Conservation (phyloP, 2,329 filamentous ascomycete species). For the Trichoderma lentiforme region DNA sequence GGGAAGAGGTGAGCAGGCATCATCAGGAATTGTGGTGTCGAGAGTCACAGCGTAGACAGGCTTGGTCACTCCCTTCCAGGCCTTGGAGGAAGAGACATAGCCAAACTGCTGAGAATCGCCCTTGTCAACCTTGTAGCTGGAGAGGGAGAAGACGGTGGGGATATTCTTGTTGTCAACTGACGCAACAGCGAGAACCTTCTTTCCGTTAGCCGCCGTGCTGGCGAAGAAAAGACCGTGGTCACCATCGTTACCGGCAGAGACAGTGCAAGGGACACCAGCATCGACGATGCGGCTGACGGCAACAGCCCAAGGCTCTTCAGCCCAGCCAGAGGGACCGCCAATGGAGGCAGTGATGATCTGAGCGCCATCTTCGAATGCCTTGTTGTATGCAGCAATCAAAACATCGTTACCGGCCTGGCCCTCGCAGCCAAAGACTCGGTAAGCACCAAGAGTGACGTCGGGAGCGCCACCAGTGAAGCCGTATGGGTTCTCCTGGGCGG, state of each 20-base stretch:
- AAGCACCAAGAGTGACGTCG: conserved; percentile 38
- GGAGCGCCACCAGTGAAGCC: conserved; percentile 40
- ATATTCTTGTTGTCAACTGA: conserved; percentile 41
- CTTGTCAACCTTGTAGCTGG: conserved; percentile 36
- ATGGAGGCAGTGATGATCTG: conserved; percentile 39
- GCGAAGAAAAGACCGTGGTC: conserved; percentile 39
- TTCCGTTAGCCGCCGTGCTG: conserved; percentile 38
- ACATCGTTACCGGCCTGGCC: conserved; percentile 35
- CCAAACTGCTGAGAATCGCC: conserved; percentile 39
- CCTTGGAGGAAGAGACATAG: conserved; percentile 41
- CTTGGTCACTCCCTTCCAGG: conserved; percentile 34
- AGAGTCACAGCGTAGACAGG: conserved; percentile 49
- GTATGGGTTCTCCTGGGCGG: conserved; percentile 35
- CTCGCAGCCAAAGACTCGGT: conserved; percentile 36
- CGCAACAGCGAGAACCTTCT: conserved; percentile 42
- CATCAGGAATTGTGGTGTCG: conserved; percentile 45
- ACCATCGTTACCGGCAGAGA: conserved; percentile 46
- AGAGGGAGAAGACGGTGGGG: conserved; percentile 37
- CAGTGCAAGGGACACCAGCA: conserved; percentile 39
- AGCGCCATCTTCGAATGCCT: conserved; percentile 39
- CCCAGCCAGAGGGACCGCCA: conserved; percentile 32
- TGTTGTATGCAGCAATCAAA: conserved; percentile 37
- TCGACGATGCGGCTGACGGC: conserved; percentile 41
- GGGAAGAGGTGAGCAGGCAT: conserved; percentile 52
- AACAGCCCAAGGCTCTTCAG: conserved; percentile 33